A percentile compares a stretch with the other conserved stretches of the same genome.
Evolutionary conservation across 176 grass and related monocot genomes (phyloP).

Genomic region (barley (Hordeum vulgare)): DNA sequence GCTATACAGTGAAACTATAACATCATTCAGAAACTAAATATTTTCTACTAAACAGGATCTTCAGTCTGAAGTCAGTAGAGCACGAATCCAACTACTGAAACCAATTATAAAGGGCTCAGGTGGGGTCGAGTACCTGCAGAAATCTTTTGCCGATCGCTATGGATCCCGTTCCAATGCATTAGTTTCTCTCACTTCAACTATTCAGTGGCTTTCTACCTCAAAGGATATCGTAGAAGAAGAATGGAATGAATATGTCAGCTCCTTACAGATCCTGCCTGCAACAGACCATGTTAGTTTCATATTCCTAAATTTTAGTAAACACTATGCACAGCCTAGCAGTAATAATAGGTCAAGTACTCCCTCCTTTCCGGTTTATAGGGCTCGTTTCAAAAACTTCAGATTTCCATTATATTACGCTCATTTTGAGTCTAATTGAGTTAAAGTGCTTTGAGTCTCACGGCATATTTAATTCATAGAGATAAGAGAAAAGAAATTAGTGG

Average conservation of each 20-base stretch:
- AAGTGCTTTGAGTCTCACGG: too few relatives aligned
- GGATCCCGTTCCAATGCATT: constrained; percentile 39
- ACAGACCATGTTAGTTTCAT: constrained; percentile 51
- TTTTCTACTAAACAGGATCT: constrained; percentile 45
- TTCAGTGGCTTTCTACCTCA: constrained; percentile 51
- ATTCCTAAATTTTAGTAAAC: background rate
- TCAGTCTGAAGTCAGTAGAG: constrained; percentile 67
- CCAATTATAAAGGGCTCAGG: constrained; percentile 76
- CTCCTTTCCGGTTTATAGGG: too few relatives aligned
- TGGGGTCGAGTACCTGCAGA: constrained; percentile 84
- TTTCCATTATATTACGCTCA: too few relatives aligned
- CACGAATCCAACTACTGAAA: constrained; percentile 63
- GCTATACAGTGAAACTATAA: constrained; percentile 2
- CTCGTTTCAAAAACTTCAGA: too few relatives aligned
- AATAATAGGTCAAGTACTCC: constrained; percentile 2
- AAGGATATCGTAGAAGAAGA: constrained; percentile 56
- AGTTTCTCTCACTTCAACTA: constrained; percentile 51
- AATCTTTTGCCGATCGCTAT: constrained; percentile 72
- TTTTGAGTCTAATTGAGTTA: too few relatives aligned
- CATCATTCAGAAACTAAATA: background rate
- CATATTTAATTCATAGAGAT: too few relatives aligned
- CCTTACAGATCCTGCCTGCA: constrained; percentile 34
- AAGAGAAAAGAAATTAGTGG: too few relatives aligned
- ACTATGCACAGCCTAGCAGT: background rate
- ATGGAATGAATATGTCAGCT: constrained; percentile 65